A percentile compares a stretch with the other conserved stretches of the same genome.
These are phyloP conservation scores for Rhazya stricta DNA, from an alignment of 257 asterid species.

Conservation along the genomic window DNA sequence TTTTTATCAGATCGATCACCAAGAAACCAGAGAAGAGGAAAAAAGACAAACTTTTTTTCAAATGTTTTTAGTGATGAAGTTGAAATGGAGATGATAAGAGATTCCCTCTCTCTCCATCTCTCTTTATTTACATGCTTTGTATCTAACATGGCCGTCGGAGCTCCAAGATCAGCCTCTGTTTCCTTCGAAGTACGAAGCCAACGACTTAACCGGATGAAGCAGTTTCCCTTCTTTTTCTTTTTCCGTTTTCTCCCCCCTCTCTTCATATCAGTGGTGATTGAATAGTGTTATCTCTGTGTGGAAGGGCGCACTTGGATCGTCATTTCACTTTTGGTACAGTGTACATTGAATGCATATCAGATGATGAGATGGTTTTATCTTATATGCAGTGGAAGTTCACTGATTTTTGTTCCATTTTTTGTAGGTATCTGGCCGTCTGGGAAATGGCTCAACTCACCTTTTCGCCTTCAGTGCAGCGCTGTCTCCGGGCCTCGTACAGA, in stretches of 20 bases:
- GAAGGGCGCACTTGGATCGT: background rate
- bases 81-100: background rate
- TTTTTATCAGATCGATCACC: background rate
- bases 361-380: background rate
- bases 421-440: conserved; percentile 31
- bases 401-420: conserved; percentile 10
- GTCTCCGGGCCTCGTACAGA: conserved; percentile 43
- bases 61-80: background rate
- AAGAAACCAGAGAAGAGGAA: background rate
- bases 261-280: background rate
- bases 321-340: conserved; percentile 6
- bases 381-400: background rate
- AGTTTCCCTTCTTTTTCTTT: background rate
- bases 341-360: background rate
- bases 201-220: background rate
- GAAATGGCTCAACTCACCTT: conserved; percentile 10
- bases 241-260: too few species aligned
- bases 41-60: background rate
- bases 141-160: background rate
- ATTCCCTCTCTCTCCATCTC: background rate
- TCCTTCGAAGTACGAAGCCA: background rate
- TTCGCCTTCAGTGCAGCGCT: conserved; percentile 38
- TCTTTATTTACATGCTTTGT: background rate
- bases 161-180: background rate
- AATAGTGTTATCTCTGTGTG: background rate